Conservation (phyloP, 2,329 filamentous ascomycete species). For the Fusarium sp. region DNA sequence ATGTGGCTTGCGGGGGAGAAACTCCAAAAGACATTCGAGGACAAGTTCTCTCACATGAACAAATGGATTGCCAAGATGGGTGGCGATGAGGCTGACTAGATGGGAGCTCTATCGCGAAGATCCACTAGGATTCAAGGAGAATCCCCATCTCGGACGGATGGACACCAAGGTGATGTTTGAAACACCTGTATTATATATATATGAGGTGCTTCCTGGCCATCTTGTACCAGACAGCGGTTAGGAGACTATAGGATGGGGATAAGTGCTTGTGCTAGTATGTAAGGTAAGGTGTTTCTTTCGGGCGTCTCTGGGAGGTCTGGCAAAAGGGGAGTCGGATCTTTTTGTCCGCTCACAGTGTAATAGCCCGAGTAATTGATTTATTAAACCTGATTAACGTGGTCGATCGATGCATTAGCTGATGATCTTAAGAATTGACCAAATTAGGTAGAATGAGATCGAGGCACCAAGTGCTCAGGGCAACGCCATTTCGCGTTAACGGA, state of each 20-base stretch:
- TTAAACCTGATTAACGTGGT: neutral
- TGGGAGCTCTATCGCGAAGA: neutral
- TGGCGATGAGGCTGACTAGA: conserved; percentile 51
- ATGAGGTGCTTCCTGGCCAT: neutral
- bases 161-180: neutral
- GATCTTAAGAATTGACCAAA: neutral
- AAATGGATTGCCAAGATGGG: conserved; percentile 69
- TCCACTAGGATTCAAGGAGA: neutral
- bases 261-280: neutral
- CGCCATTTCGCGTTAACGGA: neutral
- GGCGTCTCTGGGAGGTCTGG: conserved; percentile 9
- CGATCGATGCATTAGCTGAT: conserved; percentile 3
- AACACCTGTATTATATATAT: conserved; percentile 6
- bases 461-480: neutral
- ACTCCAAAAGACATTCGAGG: conserved; percentile 68
- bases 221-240: neutral
- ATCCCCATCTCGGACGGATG: neutral
- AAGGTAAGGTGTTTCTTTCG: conserved; percentile 10
- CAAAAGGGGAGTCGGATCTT: conserved; percentile 3
- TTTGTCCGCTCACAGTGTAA: neutral
- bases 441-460: conserved; percentile 9
- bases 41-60: conserved; percentile 69
- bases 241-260: conserved; percentile 1
- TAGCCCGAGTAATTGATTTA: neutral
- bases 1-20: conserved; percentile 68